Evolutionary conservation across 163 green algal genomes (phyloP), one percentile per base, ranked within the genome.

Genomic region (Coccomyxa subellipsoidea): DNA sequence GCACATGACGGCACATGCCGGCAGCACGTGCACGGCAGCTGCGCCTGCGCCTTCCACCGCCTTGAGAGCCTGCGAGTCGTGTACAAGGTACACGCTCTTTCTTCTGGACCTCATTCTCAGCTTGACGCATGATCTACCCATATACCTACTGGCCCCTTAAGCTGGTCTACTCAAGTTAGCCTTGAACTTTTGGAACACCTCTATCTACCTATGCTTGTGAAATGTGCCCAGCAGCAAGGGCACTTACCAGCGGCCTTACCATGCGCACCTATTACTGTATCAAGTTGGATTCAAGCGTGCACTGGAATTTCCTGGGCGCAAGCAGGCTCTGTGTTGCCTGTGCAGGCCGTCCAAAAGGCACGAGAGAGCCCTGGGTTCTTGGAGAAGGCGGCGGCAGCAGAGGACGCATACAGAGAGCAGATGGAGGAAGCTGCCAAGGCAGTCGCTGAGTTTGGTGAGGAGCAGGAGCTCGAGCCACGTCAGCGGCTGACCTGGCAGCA

Each of bases 401-500:
- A 77, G 2, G 70, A 38, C 4, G 76, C 37, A 0, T 82, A 77
- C 31, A 29, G 32, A 38, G 25, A 69, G 79, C 79, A 82, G 79
- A 69, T 53, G 7, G 35, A n/a, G 12, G 36, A 82, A 29, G 79
- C 79, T 15, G 59, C 79, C 7, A 27, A 10, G 0, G 79, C 69
- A 15, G 37, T 82, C 21, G 12, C 0, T 7, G 59, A 69, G 4
- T 31, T 77, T 29, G 34, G n/a, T 47, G 35, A 66, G n/a, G 31
- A 72, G 77, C 47, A 75, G 29, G 47, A 47, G 4, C 9, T 75
- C 31, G 8, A 1, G 10, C 4, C 7, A 6, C n/a, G 76, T 40
- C 25, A 80, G 38, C 77, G 77, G 25, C 47, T 81, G 47, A 36
- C 47, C n/a, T 81, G 77, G 77, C 70, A 34, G 27, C 32, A 40